Conservation (phyloP, 768 basidiomycete genomes). For the Kwoniella shandongensis region DNA sequence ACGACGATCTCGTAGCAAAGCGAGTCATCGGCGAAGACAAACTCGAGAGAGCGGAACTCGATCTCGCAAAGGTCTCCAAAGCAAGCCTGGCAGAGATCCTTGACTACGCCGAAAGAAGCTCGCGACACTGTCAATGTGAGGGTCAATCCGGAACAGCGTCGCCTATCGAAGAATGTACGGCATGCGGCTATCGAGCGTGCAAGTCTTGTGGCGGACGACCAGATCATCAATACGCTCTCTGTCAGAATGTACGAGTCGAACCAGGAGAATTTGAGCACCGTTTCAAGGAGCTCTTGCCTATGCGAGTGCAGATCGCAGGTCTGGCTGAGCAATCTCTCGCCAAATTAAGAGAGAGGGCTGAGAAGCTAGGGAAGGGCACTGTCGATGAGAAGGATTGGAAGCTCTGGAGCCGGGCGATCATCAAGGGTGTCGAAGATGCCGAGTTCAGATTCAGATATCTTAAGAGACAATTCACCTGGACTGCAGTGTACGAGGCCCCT, state of each 20-base stretch:
- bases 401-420: conserved; percentile 60
- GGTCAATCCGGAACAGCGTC: conserved; percentile 76
- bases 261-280: conserved; percentile 73
- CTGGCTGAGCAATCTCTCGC: conserved; percentile 62
- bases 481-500: conserved; percentile 71
- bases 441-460: conserved; percentile 78
- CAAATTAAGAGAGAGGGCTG: conserved; percentile 48
- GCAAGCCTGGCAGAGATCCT: conserved; percentile 63
- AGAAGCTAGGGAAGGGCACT: conserved; percentile 32
- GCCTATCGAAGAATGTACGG: conserved; percentile 66
- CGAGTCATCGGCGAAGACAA: conserved; percentile 72
- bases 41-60: conserved; percentile 65
- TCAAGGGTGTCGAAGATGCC: conserved; percentile 32
- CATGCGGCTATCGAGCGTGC: conserved; percentile 79
- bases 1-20: conserved; percentile 59
- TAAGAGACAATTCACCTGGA: conserved; percentile 87
- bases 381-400: conserved; percentile 61
- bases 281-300: conserved; percentile 78
- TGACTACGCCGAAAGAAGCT: conserved; percentile 65
- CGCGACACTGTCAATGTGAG: conserved; percentile 86
- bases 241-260: conserved; percentile 62
- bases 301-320: conserved; percentile 65
- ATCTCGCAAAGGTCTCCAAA: conserved; percentile 61
- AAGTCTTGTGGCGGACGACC: conserved; percentile 85
- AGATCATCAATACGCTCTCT: conserved; percentile 69